phyloP scores from a whole-genome alignment of 116 monocot genomes.

The Dioscorea cayenensis region DNA sequence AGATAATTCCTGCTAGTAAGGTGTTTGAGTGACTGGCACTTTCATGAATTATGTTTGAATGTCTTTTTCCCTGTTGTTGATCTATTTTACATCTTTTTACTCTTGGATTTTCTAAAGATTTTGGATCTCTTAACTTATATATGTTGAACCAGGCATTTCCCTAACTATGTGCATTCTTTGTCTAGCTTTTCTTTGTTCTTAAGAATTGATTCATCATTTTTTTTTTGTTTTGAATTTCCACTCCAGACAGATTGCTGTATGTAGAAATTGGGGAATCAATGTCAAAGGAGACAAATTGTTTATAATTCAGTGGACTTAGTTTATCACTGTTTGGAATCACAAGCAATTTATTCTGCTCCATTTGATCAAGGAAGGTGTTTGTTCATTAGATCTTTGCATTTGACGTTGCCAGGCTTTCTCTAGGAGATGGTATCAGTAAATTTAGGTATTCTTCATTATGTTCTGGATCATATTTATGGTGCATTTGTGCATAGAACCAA shows the following conservation, averaged over 20 bases:
- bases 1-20: too few relatives aligned
- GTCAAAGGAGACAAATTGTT: too few relatives aligned
- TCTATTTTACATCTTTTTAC: background rate
- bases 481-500: slow-evolving; percentile 76
- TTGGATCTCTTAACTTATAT: too few relatives aligned
- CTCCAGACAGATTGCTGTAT: too few relatives aligned
- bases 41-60: too few relatives aligned
- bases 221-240: too few relatives aligned
- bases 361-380: background rate
- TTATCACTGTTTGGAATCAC: background rate
- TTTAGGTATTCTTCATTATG: slow-evolving; percentile 76
- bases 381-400: background rate
- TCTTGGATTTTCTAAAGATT: background rate
- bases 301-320: too few relatives aligned
- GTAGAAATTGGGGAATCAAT: too few relatives aligned
- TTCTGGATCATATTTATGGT: slow-evolving; percentile 88
- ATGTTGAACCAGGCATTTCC: background rate
- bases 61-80: background rate
- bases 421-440: slow-evolving; percentile 66
- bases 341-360: background rate
- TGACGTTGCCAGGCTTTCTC: background rate
- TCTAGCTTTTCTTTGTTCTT: background rate
- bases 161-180: background rate
- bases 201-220: background rate
- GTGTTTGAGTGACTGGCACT: too few relatives aligned